These are phyloP conservation scores for Moniliophthora roreri DNA, from an alignment of 1,284 basidiomycete species.

Conservation along the genomic window DNA sequence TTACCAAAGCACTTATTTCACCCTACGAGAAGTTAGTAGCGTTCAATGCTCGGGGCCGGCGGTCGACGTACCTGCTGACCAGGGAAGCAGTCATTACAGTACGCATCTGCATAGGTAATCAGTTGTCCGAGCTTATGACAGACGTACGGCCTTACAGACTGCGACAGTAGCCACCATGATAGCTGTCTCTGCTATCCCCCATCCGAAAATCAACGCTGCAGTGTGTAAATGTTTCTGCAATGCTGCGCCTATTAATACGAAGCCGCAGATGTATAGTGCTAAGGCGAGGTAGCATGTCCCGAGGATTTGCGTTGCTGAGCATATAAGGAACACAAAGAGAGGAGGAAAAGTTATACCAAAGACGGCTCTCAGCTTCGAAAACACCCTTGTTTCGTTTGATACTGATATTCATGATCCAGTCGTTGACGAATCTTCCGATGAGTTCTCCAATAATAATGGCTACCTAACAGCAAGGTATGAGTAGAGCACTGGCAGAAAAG, in stretches of 20 bases:
- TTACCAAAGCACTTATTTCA: conserved; percentile 60
- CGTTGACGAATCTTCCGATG: conserved; percentile 65
- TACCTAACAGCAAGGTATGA: conserved; percentile 36
- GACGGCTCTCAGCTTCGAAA: conserved; percentile 68
- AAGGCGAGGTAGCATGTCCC: conserved; percentile 69
- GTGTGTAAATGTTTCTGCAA: conserved; percentile 58
- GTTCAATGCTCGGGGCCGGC: background rate
- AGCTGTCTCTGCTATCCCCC: conserved; percentile 62
- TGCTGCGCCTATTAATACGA: conserved; percentile 57
- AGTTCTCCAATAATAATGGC: conserved; percentile 72
- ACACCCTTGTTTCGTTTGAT: conserved; percentile 64
- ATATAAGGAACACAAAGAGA: background rate
- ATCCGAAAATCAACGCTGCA: conserved; percentile 61
- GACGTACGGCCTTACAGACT: conserved; percentile 42
- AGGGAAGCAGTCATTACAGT: conserved; percentile 51
- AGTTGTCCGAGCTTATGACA: background rate
- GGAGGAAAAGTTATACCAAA: conserved; percentile 49
- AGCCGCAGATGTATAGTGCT: conserved; percentile 63
- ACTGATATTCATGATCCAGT: conserved; percentile 60
- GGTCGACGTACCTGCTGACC: conserved; percentile 39
- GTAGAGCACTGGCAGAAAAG: background rate
- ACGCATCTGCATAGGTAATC: conserved; percentile 39
- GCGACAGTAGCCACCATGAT: conserved; percentile 69
- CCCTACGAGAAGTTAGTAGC: conserved; percentile 34
- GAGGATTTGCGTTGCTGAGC: background rate